A percentile compares a stretch with the other conserved stretches of the same genome.
Conservation (phyloP, 2,329 filamentous ascomycete genomes). For the Fusarium sp. region DNA sequence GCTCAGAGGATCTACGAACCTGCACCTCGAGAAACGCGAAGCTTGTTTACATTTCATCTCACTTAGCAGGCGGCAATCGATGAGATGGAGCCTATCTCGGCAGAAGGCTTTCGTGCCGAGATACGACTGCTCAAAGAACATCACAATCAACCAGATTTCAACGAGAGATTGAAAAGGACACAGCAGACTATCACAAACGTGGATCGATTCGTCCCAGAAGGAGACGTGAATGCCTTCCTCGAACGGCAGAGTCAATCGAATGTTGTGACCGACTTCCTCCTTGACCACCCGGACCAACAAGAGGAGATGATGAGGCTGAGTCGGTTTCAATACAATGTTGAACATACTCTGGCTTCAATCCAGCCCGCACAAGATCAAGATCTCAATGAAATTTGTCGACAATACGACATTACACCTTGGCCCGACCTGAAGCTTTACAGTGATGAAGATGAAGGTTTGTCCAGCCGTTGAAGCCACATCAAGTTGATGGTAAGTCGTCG, state of each 20-base stretch:
- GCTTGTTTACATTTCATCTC: no score
- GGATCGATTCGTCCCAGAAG: not conserved
- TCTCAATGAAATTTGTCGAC: not conserved
- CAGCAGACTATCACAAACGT: no score
- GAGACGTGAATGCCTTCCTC: not conserved
- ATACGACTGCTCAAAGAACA: rapidly evolving
- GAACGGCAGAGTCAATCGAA: not conserved
- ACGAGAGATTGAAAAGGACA: no score
- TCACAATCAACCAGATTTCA: not conserved
- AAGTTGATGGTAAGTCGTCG: not conserved
- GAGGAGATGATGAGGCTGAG: not conserved
- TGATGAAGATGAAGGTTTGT: rapidly evolving
- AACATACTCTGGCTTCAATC: not conserved
- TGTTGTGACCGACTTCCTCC: not conserved
- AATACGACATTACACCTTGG: not conserved
- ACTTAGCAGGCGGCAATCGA: no score
- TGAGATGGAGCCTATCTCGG: not conserved
- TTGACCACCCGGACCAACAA: not conserved
- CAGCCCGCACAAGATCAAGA: not conserved
- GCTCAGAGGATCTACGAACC: no score
- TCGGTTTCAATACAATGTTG: not conserved
- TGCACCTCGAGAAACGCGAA: no score
- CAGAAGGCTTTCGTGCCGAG: not conserved
- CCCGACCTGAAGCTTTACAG: not conserved
- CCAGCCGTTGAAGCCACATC: not conserved